Conservation (phyloP, 192 early-diverging fungal species). For the Backusella tarrabulga region DNA sequence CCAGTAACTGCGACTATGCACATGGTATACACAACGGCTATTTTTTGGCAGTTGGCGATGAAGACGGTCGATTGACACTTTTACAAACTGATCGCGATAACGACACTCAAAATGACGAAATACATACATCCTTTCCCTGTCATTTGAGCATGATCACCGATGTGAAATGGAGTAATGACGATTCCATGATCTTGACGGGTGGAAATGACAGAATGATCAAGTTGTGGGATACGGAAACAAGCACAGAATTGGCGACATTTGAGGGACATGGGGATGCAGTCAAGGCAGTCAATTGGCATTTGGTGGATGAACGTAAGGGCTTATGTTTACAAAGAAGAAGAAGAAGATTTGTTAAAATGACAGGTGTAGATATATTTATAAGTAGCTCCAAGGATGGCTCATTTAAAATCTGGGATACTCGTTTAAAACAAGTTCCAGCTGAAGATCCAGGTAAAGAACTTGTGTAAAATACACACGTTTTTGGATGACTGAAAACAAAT, state of each 20-base stretch:
- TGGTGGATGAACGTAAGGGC: constrained; percentile 55
- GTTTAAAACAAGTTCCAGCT: constrained; percentile 8
- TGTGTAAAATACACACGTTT: neutral
- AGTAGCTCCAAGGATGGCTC: constrained; percentile 20
- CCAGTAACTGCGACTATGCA: constrained; percentile 8
- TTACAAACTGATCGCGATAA: constrained; percentile 54
- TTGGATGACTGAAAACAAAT: neutral
- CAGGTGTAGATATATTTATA: constrained; percentile 21
- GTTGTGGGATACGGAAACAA: constrained; percentile 75
- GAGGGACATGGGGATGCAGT: constrained; percentile 68
- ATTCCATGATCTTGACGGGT: constrained; percentile 67
- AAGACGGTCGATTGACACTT: constrained; percentile 61
- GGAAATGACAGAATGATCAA: constrained; percentile 73
- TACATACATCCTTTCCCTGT: constrained; percentile 44
- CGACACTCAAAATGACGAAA: constrained; percentile 19
- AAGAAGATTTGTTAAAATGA: neutral
- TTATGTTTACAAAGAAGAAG: neutral
- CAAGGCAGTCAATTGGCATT: constrained; percentile 64
- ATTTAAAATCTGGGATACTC: constrained; percentile 32
- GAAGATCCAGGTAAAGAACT: constrained; percentile 6
- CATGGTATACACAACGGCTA: constrained; percentile 48
- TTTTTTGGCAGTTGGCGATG: constrained; percentile 66
- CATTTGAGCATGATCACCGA: constrained; percentile 86
- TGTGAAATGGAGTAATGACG: constrained; percentile 72
- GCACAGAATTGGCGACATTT: constrained; percentile 52